Evolutionary conservation across 441 rosid genomes (phyloP).

Genomic region (Biscutella auriculata): DNA sequence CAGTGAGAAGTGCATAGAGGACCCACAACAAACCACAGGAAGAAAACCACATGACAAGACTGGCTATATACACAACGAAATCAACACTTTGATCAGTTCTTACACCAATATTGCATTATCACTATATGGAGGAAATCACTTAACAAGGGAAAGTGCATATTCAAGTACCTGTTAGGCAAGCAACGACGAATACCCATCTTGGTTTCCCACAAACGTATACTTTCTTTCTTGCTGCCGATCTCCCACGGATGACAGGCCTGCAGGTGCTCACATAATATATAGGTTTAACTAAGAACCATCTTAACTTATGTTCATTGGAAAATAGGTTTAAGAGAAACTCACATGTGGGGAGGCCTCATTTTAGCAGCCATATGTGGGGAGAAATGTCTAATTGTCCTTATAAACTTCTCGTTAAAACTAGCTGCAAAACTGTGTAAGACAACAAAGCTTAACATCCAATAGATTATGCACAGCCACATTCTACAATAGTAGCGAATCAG

Average conservation of each 20-base stretch:
- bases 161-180: slow-evolving; percentile 52
- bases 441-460: slow-evolving; percentile 4
- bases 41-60: slow-evolving; percentile 72
- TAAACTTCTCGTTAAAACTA: slow-evolving; percentile 81
- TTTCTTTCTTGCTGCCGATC: slow-evolving; percentile 72
- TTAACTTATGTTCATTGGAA: neutral
- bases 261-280: slow-evolving; percentile 15
- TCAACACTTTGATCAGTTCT: neutral
- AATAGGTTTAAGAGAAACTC: slow-evolving; percentile 19
- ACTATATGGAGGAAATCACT: neutral
- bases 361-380: slow-evolving; percentile 94
- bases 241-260: slow-evolving; percentile 95
- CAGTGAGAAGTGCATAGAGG: slow-evolving; percentile 62
- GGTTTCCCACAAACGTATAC: slow-evolving; percentile 82
- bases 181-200: slow-evolving; percentile 69
- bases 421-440: slow-evolving; percentile 74
- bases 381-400: slow-evolving; percentile 76
- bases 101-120: neutral
- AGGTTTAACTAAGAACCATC: neutral
- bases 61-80: slow-evolving; percentile 30
- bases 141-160: neutral
- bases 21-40: slow-evolving; percentile 82
- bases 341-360: slow-evolving; percentile 96
- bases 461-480: neutral
- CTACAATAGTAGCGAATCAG: neutral